These are phyloP conservation scores for Meredithiella fracta DNA, from an alignment of 2,329 filamentous ascomycete species.

Conservation along the genomic window DNA sequence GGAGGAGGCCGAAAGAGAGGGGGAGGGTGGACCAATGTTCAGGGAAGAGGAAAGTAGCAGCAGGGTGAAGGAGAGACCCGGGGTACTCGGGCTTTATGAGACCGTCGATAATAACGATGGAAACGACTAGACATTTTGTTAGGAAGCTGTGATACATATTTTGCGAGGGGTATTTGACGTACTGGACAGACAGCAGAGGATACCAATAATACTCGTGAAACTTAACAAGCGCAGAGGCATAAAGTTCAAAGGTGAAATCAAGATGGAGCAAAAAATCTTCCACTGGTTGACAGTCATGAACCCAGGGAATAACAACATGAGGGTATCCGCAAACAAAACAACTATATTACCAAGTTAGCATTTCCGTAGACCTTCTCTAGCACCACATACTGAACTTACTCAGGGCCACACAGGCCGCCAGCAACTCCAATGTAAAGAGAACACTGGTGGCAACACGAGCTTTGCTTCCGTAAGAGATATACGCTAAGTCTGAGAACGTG, in stretches of 20 bases:
- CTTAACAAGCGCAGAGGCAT: slow-evolving; percentile 69
- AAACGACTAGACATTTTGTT: slow-evolving; percentile 42
- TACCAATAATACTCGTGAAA: slow-evolving; percentile 85
- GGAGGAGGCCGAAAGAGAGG: slow-evolving; percentile 75
- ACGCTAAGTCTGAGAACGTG: slow-evolving; percentile 88
- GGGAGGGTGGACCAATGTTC: slow-evolving; percentile 75
- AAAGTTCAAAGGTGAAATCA: slow-evolving; percentile 71
- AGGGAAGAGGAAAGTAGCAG: slow-evolving; percentile 66
- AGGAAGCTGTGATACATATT: background rate
- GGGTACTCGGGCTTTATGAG: slow-evolving; percentile 62
- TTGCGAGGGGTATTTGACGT: slow-evolving; percentile 25
- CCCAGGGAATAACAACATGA: slow-evolving; percentile 60
- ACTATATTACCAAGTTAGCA: slow-evolving; percentile 24
- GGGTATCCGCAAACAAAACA: slow-evolving; percentile 83
- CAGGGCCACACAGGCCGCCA: slow-evolving; percentile 77
- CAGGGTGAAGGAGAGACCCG: slow-evolving; percentile 69
- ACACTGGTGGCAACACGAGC: slow-evolving; percentile 70
- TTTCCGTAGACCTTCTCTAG: no score
- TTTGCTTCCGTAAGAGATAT: slow-evolving; percentile 69
- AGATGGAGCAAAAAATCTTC: slow-evolving; percentile 68
- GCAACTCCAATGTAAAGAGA: slow-evolving; percentile 72
- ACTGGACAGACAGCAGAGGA: slow-evolving; percentile 78
- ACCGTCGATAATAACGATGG: slow-evolving; percentile 73
- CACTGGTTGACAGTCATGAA: slow-evolving; percentile 50
- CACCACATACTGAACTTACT: slow-evolving; percentile 11